phyloP scores from a whole-genome alignment of 257 asterid species.

The Salvia rosmarinus region DNA sequence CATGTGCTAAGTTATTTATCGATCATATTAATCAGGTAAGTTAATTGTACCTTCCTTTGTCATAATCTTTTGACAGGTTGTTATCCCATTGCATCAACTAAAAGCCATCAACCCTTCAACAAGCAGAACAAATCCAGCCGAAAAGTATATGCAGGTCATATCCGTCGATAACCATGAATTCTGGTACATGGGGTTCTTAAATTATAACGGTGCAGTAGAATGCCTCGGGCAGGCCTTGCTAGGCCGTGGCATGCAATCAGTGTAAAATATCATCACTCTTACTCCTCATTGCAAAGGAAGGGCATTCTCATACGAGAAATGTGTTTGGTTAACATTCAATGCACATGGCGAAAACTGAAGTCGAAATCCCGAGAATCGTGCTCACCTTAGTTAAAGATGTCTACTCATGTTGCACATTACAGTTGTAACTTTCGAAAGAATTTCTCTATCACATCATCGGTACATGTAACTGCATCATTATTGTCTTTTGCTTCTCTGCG shows the following conservation, averaged over 20 bases:
- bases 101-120: slow-evolving; percentile 83
- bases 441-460: slow-evolving; percentile 10
- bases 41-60: background rate
- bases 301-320: slow-evolving; percentile 1
- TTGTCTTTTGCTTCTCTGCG: slow-evolving; percentile 24
- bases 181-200: slow-evolving; percentile 94
- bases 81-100: slow-evolving; percentile 85
- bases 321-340: slow-evolving; percentile 21
- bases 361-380: background rate
- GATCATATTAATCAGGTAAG: background rate
- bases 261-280: slow-evolving; percentile 34
- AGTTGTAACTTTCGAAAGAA: slow-evolving; percentile 18
- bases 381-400: slow-evolving; percentile 31
- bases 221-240: slow-evolving; percentile 60
- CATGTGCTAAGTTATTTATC: background rate
- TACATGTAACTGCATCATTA: slow-evolving; percentile 27
- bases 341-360: slow-evolving; percentile 14
- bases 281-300: slow-evolving; percentile 2
- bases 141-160: slow-evolving; percentile 81
- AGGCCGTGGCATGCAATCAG: slow-evolving; percentile 45
- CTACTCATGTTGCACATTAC: slow-evolving; percentile 21
- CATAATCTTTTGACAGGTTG: slow-evolving; percentile 56
- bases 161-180: slow-evolving; percentile 92
- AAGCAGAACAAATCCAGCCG: slow-evolving; percentile 75
- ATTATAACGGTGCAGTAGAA: slow-evolving; percentile 73